These are phyloP conservation scores for Auriscalpium microsporum DNA, from an alignment of 768 basidiomycete species.

Conservation along the genomic window DNA sequence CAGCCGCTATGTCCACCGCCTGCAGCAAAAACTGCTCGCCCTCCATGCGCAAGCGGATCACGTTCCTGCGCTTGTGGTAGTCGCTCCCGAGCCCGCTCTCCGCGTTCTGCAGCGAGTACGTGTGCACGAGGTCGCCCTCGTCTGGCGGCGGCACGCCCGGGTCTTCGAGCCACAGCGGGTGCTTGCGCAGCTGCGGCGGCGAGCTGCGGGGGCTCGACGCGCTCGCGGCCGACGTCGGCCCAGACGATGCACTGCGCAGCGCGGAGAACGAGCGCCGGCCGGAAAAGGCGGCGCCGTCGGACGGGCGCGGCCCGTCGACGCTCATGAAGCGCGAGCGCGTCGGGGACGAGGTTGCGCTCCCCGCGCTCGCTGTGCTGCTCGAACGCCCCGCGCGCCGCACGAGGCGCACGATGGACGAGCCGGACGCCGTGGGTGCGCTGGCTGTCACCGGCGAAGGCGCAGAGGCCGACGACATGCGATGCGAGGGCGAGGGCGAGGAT, in stretches of 20 bases:
- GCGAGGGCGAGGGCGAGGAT: not conserved
- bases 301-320: not conserved
- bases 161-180: constrained; percentile 9
- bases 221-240: not conserved
- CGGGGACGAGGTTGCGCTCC: not conserved
- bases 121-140: constrained; percentile 46
- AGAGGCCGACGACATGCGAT: not conserved
- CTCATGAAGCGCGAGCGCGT: not conserved
- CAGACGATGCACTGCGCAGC: constrained; percentile 2
- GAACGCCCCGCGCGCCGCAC: not conserved
- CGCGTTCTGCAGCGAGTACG: constrained; percentile 80
- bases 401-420: not conserved
- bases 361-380: not conserved
- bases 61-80: constrained; percentile 88
- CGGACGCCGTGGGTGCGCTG: not conserved
- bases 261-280: constrained; percentile 8
- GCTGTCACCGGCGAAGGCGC: not conserved
- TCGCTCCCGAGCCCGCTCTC: constrained; percentile 95
- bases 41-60: constrained; percentile 84
- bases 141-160: constrained; percentile 33
- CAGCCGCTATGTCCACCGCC: constrained; percentile 70
- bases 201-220: not conserved
- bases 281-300: too few species aligned
- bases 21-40: constrained; percentile 97
- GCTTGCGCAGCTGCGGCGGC: not conserved